Evolutionary conservation across 2,329 filamentous ascomycete genomes (phyloP), one percentile per base, ranked within the genome.

Genomic region (Didymella lethalis): DNA sequence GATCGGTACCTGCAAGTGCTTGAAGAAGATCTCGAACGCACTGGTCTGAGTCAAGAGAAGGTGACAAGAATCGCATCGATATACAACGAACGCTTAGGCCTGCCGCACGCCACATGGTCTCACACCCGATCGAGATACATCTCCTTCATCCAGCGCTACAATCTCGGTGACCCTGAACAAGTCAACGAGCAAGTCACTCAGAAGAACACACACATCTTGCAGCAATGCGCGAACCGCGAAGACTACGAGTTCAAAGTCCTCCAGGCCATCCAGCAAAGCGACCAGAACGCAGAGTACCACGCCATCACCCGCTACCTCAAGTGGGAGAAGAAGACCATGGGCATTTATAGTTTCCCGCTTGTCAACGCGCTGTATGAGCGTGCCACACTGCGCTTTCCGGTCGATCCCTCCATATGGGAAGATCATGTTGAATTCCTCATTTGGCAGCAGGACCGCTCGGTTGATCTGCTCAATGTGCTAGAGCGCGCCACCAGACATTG

Each of bases 401-500:
- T 88, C 0, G 88, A 94, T 67, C 86, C 92, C 36, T 82, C 84
- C 14, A 84, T 90, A 43, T 98, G 94, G 94, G 88, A 90, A 70
- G 92, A 96, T 65, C 92, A 93, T 68, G 81, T 92, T 28, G 90
- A 92, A 61, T 93, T 92, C 64, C 79, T 95, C 14, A 80, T 85
- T 48, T 81, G 81, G 78, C 82, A 74, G 66, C 69, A 69, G 47
- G 63, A 82, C 76, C 58, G 80, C 77, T 67, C 74, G 67, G 76
- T 81, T 4, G 78, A 81, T 10, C 76, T 90, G 36, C 83, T 96
- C 10, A 85, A 91, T 46, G 85, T 94, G 7, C 82, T 96, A 2
- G 88, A 92, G 68, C 86, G 93, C 64, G 93, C 92, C 12, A 95
- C 93, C 10, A 86, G 89, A 43, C 95, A 98, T 77, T 97, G 94